A percentile compares a stretch with the other conserved stretches of the same genome.
Evolutionary conservation across 352 stramenopile genomes (phyloP).

Genomic region (Phytophthora ramorum): DNA sequence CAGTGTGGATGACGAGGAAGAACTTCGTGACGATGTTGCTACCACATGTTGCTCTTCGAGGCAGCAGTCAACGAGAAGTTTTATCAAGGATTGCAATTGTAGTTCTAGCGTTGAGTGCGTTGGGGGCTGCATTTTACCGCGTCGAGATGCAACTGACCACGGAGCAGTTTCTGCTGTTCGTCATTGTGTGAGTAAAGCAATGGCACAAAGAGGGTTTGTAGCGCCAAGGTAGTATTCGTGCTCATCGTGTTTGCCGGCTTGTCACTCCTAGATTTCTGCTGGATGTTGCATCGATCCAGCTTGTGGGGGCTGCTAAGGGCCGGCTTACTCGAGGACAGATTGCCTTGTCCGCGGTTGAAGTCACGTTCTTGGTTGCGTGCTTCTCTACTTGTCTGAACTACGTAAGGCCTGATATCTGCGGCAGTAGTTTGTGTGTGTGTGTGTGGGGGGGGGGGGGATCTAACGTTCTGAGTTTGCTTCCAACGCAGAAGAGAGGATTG

Average conservation of each 20-base stretch:
- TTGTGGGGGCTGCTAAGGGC: conserved; percentile 16
- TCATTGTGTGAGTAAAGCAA: conserved; percentile 24
- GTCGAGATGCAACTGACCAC: conserved; percentile 4
- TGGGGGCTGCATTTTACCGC: conserved; percentile 14
- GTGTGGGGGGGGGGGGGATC: background rate
- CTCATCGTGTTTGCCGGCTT: background rate
- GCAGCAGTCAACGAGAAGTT: conserved; percentile 3
- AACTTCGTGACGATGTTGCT: conserved; percentile 29
- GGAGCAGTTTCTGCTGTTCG: conserved; percentile 23
- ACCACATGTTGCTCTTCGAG: conserved; percentile 12
- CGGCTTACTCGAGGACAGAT: conserved; percentile 27
- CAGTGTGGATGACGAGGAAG: conserved; percentile 51
- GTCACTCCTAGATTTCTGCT: conserved; percentile 30
- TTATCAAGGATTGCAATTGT: conserved; percentile 13
- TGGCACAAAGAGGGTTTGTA: background rate
- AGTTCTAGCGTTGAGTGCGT: background rate
- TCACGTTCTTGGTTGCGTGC: conserved; percentile 31
- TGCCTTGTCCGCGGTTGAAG: conserved; percentile 29
- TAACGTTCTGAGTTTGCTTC: conserved; percentile 7
- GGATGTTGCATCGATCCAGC: conserved; percentile 29
- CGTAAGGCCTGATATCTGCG: conserved; percentile 9
- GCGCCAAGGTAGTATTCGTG: background rate
- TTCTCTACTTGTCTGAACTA: conserved; percentile 49
- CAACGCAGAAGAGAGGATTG: conserved; percentile 25
- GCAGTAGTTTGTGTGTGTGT: background rate